phyloP scores from a whole-genome alignment of 306 rosid genomes.

The Neltuma alba region DNA sequence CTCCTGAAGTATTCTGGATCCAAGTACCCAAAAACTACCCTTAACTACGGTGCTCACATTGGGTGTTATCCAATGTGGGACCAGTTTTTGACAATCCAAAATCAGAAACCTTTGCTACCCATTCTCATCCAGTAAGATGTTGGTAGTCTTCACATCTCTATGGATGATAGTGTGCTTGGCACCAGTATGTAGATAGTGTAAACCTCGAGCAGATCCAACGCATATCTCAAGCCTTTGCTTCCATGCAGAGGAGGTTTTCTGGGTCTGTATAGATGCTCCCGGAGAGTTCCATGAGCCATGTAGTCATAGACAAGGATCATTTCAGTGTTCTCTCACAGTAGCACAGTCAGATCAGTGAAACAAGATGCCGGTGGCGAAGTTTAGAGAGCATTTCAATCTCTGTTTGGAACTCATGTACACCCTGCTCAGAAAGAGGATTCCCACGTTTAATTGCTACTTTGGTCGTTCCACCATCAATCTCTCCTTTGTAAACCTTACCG shows the following conservation, averaged over 20 bases:
- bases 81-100: conserved; percentile 98
- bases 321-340: conserved; percentile 95
- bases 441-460: conserved; percentile 97
- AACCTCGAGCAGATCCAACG: conserved; percentile 97
- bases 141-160: conserved; percentile 96
- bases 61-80: conserved; percentile 96
- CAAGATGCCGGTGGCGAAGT: conserved; percentile 99
- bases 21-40: conserved; percentile 97
- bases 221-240: conserved; percentile 99
- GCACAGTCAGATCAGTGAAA: conserved; percentile 91
- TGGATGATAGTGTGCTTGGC: conserved; percentile 98
- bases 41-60: conserved; percentile 98
- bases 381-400: conserved; percentile 99
- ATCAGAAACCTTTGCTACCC: conserved; percentile 99
- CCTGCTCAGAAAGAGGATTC: conserved; percentile 96
- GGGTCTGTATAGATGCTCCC: conserved; percentile 97
- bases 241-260: conserved; percentile 96
- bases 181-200: conserved; percentile 97
- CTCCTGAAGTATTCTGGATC: conserved; percentile 98
- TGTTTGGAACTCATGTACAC: conserved; percentile 97
- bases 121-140: conserved; percentile 95
- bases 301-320: conserved; percentile 98
- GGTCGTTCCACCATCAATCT: conserved; percentile 75
- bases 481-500: conserved; percentile 96
- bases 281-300: conserved; percentile 90